These are phyloP conservation scores for Aspergillus saccharolyticus DNA, from an alignment of 495 filamentous ascomycete genomes.

Conservation along the genomic window DNA sequence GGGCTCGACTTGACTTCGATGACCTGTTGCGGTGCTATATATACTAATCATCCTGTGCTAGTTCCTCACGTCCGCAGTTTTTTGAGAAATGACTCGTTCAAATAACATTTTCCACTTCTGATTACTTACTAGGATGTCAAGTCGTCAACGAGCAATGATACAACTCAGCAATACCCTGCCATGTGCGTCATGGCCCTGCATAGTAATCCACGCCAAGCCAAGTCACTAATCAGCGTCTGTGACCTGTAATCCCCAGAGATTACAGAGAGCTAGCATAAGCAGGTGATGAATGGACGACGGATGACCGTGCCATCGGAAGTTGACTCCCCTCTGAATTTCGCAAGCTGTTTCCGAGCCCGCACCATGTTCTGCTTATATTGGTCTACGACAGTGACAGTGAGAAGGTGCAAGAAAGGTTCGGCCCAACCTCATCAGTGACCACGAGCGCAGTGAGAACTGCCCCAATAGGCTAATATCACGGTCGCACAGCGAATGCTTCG, in stretches of 20 bases:
- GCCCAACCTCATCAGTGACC: no score
- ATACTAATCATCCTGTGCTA: neutral
- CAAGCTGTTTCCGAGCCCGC: neutral
- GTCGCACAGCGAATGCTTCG: neutral
- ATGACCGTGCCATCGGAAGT: conserved; percentile 3
- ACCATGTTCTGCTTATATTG: neutral
- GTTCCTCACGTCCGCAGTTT: neutral
- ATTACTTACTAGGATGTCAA: no score
- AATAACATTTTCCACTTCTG: no score
- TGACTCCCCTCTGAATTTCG: conserved; percentile 7
- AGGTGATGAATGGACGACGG: neutral
- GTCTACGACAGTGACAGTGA: neutral
- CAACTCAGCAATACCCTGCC: neutral
- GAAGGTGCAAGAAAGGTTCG: neutral
- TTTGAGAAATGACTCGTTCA: neutral
- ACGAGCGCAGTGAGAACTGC: neutral
- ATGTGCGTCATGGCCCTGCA: neutral
- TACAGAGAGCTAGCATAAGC: no score
- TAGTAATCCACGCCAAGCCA: neutral
- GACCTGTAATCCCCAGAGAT: no score
- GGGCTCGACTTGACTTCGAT: neutral
- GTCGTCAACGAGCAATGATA: neutral
- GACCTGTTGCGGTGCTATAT: neutral
- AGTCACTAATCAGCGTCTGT: neutral
- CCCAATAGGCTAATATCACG: neutral